These are phyloP conservation scores for Pythium grandisporangium DNA, from an alignment of 352 stramenopile genomes.

Conservation along the genomic window DNA sequence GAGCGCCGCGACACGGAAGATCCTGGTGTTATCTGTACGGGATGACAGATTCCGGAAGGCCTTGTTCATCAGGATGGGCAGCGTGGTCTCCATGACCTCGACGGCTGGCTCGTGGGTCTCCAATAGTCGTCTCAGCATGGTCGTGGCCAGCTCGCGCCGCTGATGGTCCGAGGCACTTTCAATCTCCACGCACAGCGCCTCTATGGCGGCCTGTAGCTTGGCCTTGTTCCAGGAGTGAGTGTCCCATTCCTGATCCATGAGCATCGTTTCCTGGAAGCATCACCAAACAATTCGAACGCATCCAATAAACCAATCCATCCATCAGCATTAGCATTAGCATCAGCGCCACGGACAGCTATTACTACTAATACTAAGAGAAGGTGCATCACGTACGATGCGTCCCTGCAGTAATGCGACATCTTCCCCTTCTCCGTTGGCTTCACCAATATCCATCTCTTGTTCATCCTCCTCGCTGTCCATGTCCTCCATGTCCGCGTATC, in stretches of 20 bases:
- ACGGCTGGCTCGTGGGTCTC: conserved; percentile 61
- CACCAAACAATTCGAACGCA: no score
- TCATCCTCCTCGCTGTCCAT: no score
- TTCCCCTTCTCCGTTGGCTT: conserved; percentile 13
- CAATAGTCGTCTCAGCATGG: conserved; percentile 59
- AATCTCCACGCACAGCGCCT: conserved; percentile 62
- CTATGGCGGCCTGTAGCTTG: conserved; percentile 50
- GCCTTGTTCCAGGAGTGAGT: conserved; percentile 48
- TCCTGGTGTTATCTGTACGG: conserved; percentile 30
- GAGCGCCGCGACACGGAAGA: conserved; percentile 47
- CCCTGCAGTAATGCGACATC: conserved; percentile 21
- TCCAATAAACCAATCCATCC: no score
- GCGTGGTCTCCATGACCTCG: conserved; percentile 50
- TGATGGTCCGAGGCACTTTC: conserved; percentile 29
- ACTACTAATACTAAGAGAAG: background rate
- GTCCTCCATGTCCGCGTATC: conserved; percentile 43
- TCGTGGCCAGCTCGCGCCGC: conserved; percentile 43
- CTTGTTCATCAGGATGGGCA: conserved; percentile 66
- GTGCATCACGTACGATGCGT: conserved; percentile 33
- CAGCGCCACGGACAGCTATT: no score
- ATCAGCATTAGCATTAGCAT: no score
- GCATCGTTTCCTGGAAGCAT: conserved; percentile 42
- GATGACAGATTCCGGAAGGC: conserved; percentile 58
- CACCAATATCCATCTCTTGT: conserved; percentile 13
- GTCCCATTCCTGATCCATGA: conserved; percentile 80